Evolutionary conservation across 257 asterid species (phyloP), one percentile per base, ranked within the genome.

Genomic region (Apocynum venetum): DNA sequence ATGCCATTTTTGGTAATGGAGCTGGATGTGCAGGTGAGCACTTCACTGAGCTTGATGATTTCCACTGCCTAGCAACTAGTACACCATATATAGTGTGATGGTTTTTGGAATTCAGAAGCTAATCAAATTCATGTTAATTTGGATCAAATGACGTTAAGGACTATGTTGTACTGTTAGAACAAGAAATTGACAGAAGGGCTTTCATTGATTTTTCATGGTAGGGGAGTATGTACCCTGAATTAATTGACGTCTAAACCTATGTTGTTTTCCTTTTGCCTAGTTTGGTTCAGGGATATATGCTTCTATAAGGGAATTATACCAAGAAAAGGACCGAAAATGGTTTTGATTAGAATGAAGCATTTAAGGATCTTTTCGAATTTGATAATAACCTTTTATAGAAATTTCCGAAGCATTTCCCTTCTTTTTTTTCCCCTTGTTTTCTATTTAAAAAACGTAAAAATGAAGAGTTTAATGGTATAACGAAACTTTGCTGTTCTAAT

Each of bases 281-380:
- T 69, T 69, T 48, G 13, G 61, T 12, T 36, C 83, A 69, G 46
- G 83, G 76, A 80, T 80, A 80, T 80, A 80, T 75, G n/a, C 80
- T 61, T 60, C 17, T 25, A 31, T 5, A 25, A n/a, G 20, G 61
- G 76, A 53, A 72, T 49, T 31, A 72, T 52, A 31, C 76, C 76
- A 38, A 72, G 46, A 72, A 35, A 72, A 4, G 14, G 35, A 35
- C 59, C 31, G 38, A 72, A 19, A 51, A 14, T 6, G 15, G 20
- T 7, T 67, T 51, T 67, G 51, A 67, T 6, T 17, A 66, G 6
- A 46, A 3, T 4, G 25, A 4, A 40, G 49, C 48, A 40, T 66
- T 66, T 38, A 40, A 57, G 71, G 12, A 66, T 66, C 48, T 40
- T 66, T 41, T 66, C 31, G 1, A 40, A 40, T 5, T 66, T 66